These are phyloP conservation scores for Aspergillus homomorphus DNA, from an alignment of 495 filamentous ascomycete species.

Conservation along the genomic window DNA sequence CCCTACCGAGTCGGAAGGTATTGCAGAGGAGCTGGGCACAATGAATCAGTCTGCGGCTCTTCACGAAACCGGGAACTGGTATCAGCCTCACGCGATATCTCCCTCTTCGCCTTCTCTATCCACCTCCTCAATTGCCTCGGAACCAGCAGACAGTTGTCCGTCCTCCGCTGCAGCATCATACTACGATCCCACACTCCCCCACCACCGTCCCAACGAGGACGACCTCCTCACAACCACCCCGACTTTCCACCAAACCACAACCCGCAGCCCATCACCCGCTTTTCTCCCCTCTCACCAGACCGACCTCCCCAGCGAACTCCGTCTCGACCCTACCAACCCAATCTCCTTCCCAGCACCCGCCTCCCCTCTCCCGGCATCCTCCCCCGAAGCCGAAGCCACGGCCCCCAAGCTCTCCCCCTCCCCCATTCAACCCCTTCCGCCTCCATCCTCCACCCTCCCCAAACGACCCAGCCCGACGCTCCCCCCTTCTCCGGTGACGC, in stretches of 20 bases:
- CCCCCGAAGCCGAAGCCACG: slow-evolving; percentile 39
- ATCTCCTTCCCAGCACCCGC: slow-evolving; percentile 37
- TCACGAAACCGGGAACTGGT: background rate
- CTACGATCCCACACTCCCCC: slow-evolving; percentile 68
- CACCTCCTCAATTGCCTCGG: background rate
- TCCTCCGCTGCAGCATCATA: slow-evolving; percentile 20
- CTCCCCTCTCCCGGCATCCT: slow-evolving; percentile 28
- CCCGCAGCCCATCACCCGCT: slow-evolving; percentile 11
- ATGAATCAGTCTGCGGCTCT: slow-evolving; percentile 9
- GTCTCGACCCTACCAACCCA: slow-evolving; percentile 35
- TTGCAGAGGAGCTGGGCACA: slow-evolving; percentile 5
- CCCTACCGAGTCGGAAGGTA: slow-evolving; percentile 6
- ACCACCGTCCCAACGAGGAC: slow-evolving; percentile 57
- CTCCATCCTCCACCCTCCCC: slow-evolving; percentile 22
- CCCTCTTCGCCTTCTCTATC: background rate
- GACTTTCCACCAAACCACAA: slow-evolving; percentile 4
- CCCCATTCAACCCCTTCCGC: slow-evolving; percentile 35
- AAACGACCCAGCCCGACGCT: slow-evolving; percentile 15
- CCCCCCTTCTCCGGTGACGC: slow-evolving; percentile 33
- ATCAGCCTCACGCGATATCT: background rate
- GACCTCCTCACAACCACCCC: background rate
- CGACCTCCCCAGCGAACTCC: slow-evolving; percentile 26
- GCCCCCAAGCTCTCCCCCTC: slow-evolving; percentile 37
- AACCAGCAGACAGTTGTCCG: slow-evolving; percentile 15
- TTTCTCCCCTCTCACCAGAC: slow-evolving; percentile 6